phyloP scores from a whole-genome alignment of 345 rosid genomes.

The Salix arbutifolia region DNA sequence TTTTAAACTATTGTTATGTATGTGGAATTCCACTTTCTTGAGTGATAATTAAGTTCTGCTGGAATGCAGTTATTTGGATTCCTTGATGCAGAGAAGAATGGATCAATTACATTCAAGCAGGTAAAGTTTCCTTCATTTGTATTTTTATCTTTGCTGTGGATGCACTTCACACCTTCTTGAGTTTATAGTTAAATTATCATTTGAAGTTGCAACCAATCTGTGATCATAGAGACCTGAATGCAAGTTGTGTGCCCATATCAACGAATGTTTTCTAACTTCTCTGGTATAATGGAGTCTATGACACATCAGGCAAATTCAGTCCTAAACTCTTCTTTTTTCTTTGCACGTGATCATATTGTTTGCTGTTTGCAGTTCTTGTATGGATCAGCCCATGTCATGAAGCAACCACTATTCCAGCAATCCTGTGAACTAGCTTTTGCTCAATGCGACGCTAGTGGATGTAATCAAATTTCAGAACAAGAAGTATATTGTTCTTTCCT shows the following conservation, averaged over 20 bases:
- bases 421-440: conserved; percentile 67
- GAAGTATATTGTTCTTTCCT: conserved; percentile 41
- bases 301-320: not conserved
- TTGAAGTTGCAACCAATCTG: not conserved
- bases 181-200: not conserved
- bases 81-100: conserved; percentile 71
- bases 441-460: conserved; percentile 45
- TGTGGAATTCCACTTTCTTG: not conserved
- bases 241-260: not conserved
- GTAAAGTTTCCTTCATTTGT: conserved; percentile 30
- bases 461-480: conserved; percentile 47
- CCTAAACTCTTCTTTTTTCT: not conserved
- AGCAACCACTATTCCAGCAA: conserved; percentile 56
- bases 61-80: conserved; percentile 68
- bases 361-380: conserved; percentile 65
- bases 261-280: not conserved
- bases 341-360: not conserved
- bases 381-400: conserved; percentile 71
- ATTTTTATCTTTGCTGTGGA: not conserved
- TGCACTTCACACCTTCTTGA: not conserved
- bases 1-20: not conserved
- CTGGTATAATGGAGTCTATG: not conserved
- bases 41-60: not conserved
- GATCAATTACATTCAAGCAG: conserved; percentile 85
- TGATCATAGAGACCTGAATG: not conserved